Evolutionary conservation across 2,329 filamentous ascomycete species (phyloP).

Genomic region (Macrophomina phaseolina): DNA sequence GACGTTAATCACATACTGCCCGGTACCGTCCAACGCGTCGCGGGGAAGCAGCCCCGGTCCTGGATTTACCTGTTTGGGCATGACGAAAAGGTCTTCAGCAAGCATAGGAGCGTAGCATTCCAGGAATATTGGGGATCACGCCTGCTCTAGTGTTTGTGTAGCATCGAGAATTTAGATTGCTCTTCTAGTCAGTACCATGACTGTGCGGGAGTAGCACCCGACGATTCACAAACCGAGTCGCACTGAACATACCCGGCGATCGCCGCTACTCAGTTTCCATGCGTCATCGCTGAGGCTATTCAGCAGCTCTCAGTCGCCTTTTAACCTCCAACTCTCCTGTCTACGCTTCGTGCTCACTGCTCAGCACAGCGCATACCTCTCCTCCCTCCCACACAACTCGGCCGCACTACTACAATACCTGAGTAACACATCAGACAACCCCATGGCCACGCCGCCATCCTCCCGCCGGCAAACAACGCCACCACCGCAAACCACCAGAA

Average conservation of each 20-base stretch:
- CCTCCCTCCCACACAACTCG: too few relatives aligned
- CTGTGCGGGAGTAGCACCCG: too few relatives aligned
- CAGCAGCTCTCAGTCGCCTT: not conserved
- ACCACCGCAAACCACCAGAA: conserved; percentile 45
- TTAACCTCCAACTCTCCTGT: not conserved
- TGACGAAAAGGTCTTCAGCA: too few relatives aligned
- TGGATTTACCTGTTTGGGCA: too few relatives aligned
- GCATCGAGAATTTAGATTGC: too few relatives aligned
- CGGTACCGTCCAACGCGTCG: too few relatives aligned
- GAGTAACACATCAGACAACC: not conserved
- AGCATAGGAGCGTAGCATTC: too few relatives aligned
- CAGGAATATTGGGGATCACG: too few relatives aligned
- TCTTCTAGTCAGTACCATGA: too few relatives aligned
- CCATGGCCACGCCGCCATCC: conserved; percentile 39
- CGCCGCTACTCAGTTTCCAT: not conserved
- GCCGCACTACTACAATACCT: not conserved
- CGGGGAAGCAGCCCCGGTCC: too few relatives aligned
- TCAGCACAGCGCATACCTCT: not conserved
- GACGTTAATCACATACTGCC: too few relatives aligned
- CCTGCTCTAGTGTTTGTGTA: too few relatives aligned
- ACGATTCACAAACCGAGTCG: not conserved
- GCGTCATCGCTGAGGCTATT: not conserved
- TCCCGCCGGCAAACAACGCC: conserved; percentile 53
- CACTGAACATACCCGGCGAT: not conserved
- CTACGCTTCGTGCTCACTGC: not conserved